These are phyloP conservation scores for Brassica napus DNA, from an alignment of 345 rosid species.

Conservation along the genomic window DNA sequence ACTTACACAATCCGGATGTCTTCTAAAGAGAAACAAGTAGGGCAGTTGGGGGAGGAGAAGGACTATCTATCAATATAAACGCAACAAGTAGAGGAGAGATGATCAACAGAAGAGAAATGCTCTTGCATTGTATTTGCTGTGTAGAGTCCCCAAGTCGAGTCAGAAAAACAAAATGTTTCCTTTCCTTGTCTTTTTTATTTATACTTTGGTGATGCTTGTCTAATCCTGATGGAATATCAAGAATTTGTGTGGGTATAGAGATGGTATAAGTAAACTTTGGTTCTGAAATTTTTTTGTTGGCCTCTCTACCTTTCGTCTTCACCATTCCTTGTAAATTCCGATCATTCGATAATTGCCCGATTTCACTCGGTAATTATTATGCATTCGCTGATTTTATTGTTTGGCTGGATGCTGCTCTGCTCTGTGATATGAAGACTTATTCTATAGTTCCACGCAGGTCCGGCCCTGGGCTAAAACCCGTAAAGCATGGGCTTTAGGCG, in stretches of 20 bases:
- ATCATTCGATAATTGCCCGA: background rate
- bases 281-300: background rate
- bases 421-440: too few relatives aligned
- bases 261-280: background rate
- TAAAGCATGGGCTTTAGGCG: too few relatives aligned
- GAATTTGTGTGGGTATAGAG: background rate
- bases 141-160: background rate
- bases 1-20: slow-evolving; percentile 58
- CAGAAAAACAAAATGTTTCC: background rate
- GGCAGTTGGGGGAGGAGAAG: background rate
- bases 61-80: slow-evolving; percentile 2
- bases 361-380: too few relatives aligned
- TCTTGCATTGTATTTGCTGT: slow-evolving; percentile 17
- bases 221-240: background rate
- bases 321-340: background rate
- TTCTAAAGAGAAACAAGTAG: slow-evolving; percentile 44
- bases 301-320: background rate
- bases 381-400: too few relatives aligned
- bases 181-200: background rate
- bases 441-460: background rate
- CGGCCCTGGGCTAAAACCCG: too few relatives aligned
- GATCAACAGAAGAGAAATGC: background rate
- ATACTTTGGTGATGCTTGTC: background rate
- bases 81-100: slow-evolving; percentile 2
- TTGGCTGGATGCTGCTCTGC: too few relatives aligned